A percentile compares a stretch with the other conserved stretches of the same genome.
Evolutionary conservation across 2,329 filamentous ascomycete species (phyloP).

Genomic region (Xylaria polymorpha): DNA sequence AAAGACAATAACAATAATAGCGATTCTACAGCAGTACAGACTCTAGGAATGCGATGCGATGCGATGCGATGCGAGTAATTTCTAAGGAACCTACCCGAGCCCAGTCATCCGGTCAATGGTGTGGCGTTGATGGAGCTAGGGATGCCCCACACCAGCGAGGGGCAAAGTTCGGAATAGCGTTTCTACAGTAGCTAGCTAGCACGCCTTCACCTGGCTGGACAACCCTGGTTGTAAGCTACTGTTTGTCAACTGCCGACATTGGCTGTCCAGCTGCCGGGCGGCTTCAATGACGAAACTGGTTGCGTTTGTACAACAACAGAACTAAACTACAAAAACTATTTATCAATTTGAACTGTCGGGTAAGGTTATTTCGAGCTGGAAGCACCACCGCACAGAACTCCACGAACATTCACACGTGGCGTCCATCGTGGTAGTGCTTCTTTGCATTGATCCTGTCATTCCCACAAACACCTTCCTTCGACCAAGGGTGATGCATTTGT

Average conservation of each 20-base stretch:
- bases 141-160: slow-evolving; percentile 3
- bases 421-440: slow-evolving; percentile 7
- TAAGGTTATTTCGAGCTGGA: slow-evolving; percentile 11
- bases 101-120: slow-evolving; percentile 33
- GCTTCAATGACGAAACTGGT: slow-evolving; percentile 16
- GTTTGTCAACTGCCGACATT: slow-evolving; percentile 2
- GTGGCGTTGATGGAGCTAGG: slow-evolving; percentile 3
- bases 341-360: background rate
- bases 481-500: slow-evolving; percentile 35
- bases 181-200: too few relatives aligned
- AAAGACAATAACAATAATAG: background rate
- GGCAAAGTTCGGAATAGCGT: background rate
- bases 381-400: background rate
- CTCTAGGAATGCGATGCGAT: too few relatives aligned
- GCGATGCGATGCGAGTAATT: background rate
- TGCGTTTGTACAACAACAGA: background rate
- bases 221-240: too few relatives aligned
- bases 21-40: background rate
- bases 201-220: too few relatives aligned
- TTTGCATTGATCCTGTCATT: slow-evolving; percentile 6
- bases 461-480: background rate
- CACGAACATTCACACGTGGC: slow-evolving; percentile 19
- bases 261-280: background rate
- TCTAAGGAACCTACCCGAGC: slow-evolving; percentile 3
- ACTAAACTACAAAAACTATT: background rate